Conservation (phyloP, 2,329 filamentous ascomycete species). For the Clarireedia paspali region DNA sequence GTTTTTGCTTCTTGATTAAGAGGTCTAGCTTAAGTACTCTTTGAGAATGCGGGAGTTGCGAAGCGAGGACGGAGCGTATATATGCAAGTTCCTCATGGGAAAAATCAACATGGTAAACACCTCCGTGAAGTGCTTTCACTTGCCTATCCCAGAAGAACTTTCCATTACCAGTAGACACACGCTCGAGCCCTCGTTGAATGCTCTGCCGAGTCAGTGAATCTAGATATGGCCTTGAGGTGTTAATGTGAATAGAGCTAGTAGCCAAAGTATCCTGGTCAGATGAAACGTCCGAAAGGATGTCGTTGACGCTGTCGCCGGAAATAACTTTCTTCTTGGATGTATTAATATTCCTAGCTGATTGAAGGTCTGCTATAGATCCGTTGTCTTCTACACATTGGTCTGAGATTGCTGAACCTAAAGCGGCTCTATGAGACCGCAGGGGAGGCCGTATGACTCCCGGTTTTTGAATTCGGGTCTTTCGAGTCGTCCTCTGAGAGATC, state of each 20-base stretch:
- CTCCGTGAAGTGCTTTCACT: background rate
- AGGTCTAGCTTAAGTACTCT: background rate
- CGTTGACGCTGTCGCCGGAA: background rate
- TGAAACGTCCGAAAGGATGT: background rate
- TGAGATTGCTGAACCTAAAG: background rate
- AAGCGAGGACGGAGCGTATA: background rate
- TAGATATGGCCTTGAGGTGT: slow-evolving; percentile 10
- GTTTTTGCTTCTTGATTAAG: slow-evolving; percentile 1
- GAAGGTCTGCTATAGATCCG: background rate
- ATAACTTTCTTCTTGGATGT: background rate
- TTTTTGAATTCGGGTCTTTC: background rate
- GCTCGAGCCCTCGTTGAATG: slow-evolving; percentile 10
- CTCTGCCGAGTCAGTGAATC: background rate
- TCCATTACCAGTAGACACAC: background rate
- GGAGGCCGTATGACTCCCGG: background rate
- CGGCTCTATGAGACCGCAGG: background rate
- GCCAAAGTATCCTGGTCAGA: background rate
- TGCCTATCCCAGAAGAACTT: background rate
- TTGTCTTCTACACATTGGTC: background rate
- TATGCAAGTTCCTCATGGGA: slow-evolving; percentile 10
- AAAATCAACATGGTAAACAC: slow-evolving; percentile 17
- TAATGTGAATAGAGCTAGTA: background rate
- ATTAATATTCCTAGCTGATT: background rate
- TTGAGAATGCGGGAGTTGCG: background rate
- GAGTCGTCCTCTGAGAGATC: background rate